A percentile compares a stretch with the other conserved stretches of the same genome.
These are phyloP conservation scores for Alternaria sp. DNA, from an alignment of 2,329 filamentous ascomycete species.

Conservation along the genomic window DNA sequence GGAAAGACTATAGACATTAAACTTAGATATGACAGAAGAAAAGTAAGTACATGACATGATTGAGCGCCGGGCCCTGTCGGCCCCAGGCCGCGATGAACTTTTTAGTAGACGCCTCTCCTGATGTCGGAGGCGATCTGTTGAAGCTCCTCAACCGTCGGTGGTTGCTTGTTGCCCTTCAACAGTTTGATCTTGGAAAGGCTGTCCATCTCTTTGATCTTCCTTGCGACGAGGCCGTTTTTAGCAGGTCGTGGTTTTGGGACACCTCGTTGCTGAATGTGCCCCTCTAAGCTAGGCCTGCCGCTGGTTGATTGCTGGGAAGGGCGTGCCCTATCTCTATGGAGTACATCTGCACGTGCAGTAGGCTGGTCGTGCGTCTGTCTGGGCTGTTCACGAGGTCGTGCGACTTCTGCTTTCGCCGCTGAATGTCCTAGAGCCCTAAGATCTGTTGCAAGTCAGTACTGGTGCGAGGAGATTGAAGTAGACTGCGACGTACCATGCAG, in stretches of 20 bases:
- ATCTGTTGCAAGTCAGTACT: constrained; percentile 17
- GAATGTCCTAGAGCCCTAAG: constrained; percentile 15
- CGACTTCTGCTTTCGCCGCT: neutral
- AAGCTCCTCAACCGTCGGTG: constrained; percentile 31
- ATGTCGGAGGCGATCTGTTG: constrained; percentile 31
- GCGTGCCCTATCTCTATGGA: neutral
- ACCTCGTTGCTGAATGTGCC: neutral
- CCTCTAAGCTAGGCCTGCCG: neutral
- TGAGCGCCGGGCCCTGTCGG: neutral
- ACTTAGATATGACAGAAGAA: neutral
- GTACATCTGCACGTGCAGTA: neutral
- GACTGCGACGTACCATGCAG: constrained; percentile 21
- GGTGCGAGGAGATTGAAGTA: neutral
- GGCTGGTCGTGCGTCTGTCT: neutral
- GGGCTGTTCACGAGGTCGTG: neutral
- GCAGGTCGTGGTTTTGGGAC: neutral
- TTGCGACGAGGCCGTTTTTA: neutral
- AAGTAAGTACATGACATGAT: neutral
- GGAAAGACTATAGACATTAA: neutral
- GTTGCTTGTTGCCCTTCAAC: constrained; percentile 6
- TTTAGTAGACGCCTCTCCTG: constrained; percentile 23
- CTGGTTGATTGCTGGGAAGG: neutral
- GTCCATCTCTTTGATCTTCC: constrained; percentile 7
- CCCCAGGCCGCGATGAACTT: neutral
- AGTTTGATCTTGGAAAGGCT: neutral